Conservation (phyloP, 192 early-diverging fungal genomes). For the Powellomyces hirtus region DNA sequence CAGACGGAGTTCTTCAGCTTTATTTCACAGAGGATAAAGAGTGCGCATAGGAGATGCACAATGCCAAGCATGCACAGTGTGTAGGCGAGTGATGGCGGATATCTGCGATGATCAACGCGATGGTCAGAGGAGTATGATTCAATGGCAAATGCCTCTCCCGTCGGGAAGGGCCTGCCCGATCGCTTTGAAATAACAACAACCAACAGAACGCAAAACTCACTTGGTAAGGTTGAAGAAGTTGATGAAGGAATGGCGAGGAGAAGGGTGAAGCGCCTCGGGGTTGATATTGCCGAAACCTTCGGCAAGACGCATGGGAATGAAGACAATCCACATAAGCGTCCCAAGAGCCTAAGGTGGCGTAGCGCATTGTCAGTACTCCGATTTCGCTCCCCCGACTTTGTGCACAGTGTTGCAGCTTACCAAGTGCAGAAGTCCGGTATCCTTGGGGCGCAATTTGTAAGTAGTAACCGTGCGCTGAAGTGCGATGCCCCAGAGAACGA, state of each 20-base stretch:
- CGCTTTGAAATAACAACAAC: no score
- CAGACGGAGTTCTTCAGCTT: neutral
- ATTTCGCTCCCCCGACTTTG: no score
- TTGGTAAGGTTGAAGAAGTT: slow-evolving; percentile 45
- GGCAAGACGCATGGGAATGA: slow-evolving; percentile 30
- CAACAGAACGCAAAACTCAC: slow-evolving; percentile 1
- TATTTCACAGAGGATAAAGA: slow-evolving; percentile 22
- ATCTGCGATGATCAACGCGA: slow-evolving; percentile 9
- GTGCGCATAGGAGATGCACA: slow-evolving; percentile 27
- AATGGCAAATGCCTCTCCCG: no score
- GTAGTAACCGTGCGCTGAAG: slow-evolving; percentile 16
- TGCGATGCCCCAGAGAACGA: slow-evolving; percentile 35
- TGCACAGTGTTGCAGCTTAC: no score
- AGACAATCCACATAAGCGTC: slow-evolving; percentile 24
- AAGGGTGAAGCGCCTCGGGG: slow-evolving; percentile 27
- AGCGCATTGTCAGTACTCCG: no score
- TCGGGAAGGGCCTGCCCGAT: no score
- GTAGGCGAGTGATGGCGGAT: slow-evolving; percentile 40
- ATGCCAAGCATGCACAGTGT: slow-evolving; percentile 26
- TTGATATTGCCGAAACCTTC: slow-evolving; percentile 43
- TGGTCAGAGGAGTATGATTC: no score
- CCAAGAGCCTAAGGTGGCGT: slow-evolving; percentile 21
- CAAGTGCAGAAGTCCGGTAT: slow-evolving; percentile 21
- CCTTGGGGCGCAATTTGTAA: slow-evolving; percentile 7
- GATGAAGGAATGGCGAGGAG: slow-evolving; percentile 23